A percentile compares a stretch with the other conserved stretches of the same genome.
phyloP scores from a whole-genome alignment of 768 basidiomycete genomes.

The Psilocybe subaeruginosa region DNA sequence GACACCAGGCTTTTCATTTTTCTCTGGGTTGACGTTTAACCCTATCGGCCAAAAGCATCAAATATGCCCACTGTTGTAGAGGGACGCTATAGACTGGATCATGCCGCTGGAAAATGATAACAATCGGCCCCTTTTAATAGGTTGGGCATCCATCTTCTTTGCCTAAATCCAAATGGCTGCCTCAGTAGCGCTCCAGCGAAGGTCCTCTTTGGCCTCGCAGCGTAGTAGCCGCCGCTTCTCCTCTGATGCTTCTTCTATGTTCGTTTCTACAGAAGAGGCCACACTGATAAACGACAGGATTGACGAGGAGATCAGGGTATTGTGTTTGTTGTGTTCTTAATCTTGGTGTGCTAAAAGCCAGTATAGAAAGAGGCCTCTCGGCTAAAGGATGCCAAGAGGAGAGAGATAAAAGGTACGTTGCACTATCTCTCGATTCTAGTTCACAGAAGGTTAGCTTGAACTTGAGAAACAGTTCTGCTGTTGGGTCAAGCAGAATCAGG shows the following conservation, averaged over 20 bases:
- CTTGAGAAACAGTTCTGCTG: constrained; percentile 55
- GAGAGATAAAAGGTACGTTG: constrained; percentile 52
- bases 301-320: constrained; percentile 59
- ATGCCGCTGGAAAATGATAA: constrained; percentile 17
- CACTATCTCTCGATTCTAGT: not conserved
- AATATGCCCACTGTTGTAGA: constrained; percentile 22
- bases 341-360: constrained; percentile 4
- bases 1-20: constrained; percentile 10
- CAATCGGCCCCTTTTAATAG: constrained; percentile 20
- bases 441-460: not conserved
- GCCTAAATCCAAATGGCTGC: constrained; percentile 18
- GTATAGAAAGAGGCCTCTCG: constrained; percentile 46
- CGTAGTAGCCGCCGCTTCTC: constrained; percentile 13
- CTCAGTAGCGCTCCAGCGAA: constrained; percentile 11
- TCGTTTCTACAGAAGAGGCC: constrained; percentile 36
- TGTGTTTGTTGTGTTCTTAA: not conserved
- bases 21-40: constrained; percentile 19
- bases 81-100: constrained; percentile 18
- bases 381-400: constrained; percentile 43
- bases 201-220: constrained; percentile 9
- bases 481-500: constrained; percentile 80
- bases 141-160: constrained; percentile 7
- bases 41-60: constrained; percentile 20
- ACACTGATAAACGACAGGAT: constrained; percentile 51
- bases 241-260: constrained; percentile 15